Conservation (phyloP, 306 rosid genomes). For the Cicer bijugum region DNA sequence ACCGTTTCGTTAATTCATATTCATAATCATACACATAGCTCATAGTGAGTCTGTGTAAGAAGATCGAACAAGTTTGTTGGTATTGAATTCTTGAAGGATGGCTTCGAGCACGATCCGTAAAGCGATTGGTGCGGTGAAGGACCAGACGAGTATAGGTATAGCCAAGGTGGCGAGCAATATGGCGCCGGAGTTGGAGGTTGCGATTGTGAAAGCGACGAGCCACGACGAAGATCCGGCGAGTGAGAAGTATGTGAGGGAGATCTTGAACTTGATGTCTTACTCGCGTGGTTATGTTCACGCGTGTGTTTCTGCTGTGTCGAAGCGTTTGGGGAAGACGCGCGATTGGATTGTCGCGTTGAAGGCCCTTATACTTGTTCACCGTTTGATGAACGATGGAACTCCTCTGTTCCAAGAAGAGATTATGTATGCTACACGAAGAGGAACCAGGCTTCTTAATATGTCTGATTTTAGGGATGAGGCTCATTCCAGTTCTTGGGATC, state of each 20-base stretch:
- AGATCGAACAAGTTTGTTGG: not conserved
- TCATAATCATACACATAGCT: conserved; percentile 11
- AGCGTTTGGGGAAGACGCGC: conserved; percentile 87
- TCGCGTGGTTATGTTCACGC: conserved; percentile 87
- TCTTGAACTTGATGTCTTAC: conserved; percentile 67
- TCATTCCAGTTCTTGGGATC: conserved; percentile 97
- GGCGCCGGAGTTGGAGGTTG: conserved; percentile 98
- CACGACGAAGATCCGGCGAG: conserved; percentile 94
- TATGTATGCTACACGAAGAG: conserved; percentile 84
- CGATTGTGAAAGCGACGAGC: conserved; percentile 90
- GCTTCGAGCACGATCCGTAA: conserved; percentile 94
- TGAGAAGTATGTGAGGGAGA: conserved; percentile 85
- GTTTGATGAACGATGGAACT: conserved; percentile 81
- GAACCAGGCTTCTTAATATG: conserved; percentile 85
- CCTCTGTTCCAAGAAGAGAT: conserved; percentile 85
- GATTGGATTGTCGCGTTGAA: conserved; percentile 98
- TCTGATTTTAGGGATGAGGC: conserved; percentile 95
- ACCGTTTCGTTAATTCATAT: conserved; percentile 4
- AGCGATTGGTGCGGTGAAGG: conserved; percentile 98
- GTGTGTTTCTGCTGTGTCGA: conserved; percentile 75
- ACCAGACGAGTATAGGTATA: conserved; percentile 96
- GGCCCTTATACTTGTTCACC: conserved; percentile 73
- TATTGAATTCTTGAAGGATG: conserved; percentile 43
- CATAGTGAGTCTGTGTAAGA: not conserved
- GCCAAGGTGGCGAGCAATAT: conserved; percentile 91